Evolutionary conservation across 139 green algal genomes (phyloP), one percentile per base, ranked within the genome.

Genomic region (Chlamydomonas sphaeroides): DNA sequence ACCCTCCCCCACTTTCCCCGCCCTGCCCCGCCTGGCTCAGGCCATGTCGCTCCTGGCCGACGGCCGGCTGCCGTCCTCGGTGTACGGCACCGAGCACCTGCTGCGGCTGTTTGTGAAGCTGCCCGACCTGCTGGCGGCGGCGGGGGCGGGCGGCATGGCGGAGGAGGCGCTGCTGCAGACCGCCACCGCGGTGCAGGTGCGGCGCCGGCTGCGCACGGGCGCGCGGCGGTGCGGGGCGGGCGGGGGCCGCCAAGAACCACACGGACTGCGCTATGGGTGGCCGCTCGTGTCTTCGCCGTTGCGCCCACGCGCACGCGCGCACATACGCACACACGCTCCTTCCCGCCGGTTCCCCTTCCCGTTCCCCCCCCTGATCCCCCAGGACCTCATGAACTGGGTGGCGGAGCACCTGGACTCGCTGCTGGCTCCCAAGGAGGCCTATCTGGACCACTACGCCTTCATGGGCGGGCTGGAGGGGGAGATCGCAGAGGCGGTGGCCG

Each of bases 1-100:
- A n/a, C n/a, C n/a, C n/a, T n/a, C n/a, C n/a, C n/a, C n/a, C n/a
- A n/a, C n/a, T n/a, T n/a, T 80, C 59, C 38, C 28, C 53, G 18
- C 7, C 33, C 23, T 2, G 11, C 25, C 32, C 32, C 17, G 11
- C 69, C 15, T 4, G 53, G 30, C 20, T 0, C 75, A 82, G 75
- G 76, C 76, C 35, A 48, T 83, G 73, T 79, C 93, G 84, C 70
- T 79, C 23, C 35, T 91, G 20, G 39, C 78, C 10, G 86, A 88
- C 62, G 91, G 88, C 2, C 78, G 72, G 20, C 53, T 84, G 36
- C 87, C 95, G 48, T 92, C 90, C 74, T 87, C 90, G 8, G 68
- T 97, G 20, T 98, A 97, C 66, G 96, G 96, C 17, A 93, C 88
- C 1, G 95, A 98, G 91, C 95, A 98, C 90, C 90, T 98, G 48